phyloP scores from a whole-genome alignment of 169 alveolate species.

The Cryptosporidium ryanae region DNA sequence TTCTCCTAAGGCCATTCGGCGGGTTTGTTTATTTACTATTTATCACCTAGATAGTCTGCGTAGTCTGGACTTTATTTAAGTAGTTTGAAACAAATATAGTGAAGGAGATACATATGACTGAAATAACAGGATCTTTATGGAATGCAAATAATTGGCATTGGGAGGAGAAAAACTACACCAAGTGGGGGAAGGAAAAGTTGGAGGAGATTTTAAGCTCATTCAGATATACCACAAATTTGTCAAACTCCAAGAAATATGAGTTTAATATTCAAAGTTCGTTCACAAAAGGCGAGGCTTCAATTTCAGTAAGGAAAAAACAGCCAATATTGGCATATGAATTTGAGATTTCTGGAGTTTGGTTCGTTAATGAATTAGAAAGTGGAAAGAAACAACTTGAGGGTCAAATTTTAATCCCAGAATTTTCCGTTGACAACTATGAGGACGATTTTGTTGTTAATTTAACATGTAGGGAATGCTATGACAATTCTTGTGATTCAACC shows the following conservation, averaged over 20 bases:
- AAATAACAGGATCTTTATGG: conserved; percentile 78
- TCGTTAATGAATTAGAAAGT: conserved; percentile 2
- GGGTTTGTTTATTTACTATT: too few relatives aligned
- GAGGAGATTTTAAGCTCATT: conserved; percentile 51
- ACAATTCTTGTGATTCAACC: not conserved
- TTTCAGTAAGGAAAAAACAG: conserved; percentile 66
- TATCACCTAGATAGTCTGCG: too few relatives aligned
- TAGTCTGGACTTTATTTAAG: not conserved
- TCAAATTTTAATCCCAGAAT: conserved; percentile 52
- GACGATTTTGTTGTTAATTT: conserved; percentile 20
- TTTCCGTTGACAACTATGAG: conserved; percentile 59
- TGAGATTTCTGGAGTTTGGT: conserved; percentile 48
- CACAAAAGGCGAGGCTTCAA: conserved; percentile 48
- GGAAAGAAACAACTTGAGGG: conserved; percentile 17
- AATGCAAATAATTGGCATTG: conserved; percentile 82
- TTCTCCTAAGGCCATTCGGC: too few relatives aligned
- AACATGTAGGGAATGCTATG: not conserved
- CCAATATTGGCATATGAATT: conserved; percentile 71
- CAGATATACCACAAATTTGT: not conserved
- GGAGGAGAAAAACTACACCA: conserved; percentile 79
- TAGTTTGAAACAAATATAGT: too few relatives aligned
- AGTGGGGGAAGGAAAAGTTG: conserved; percentile 78
- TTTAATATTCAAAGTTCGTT: not conserved
- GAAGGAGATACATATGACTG: conserved; percentile 2
- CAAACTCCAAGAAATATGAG: not conserved